Evolutionary conservation across 225 moss, liverwort and hornwort genomes (phyloP), one percentile per base, ranked within the genome.

Genomic region (Pseudoscleropodium purum): DNA sequence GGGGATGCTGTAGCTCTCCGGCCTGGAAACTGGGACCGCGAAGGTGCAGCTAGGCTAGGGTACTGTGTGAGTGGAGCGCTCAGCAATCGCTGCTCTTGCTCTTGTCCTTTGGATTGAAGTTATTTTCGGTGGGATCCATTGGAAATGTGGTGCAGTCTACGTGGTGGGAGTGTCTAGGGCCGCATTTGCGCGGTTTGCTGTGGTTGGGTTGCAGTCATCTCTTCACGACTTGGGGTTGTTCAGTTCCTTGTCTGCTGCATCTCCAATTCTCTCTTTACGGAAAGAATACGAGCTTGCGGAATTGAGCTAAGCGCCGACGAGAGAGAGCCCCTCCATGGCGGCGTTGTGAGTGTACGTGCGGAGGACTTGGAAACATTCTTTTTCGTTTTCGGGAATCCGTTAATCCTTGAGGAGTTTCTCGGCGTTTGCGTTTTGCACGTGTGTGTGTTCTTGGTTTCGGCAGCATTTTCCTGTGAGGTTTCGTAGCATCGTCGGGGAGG

Each of bases 1-100:
- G 88, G 75, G 76, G n/a, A 72, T 17, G 37, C 87, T 91, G 86
- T 83, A 83, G 89, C 89, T 75, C 89, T 80, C 75, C 51, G 70
- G 82, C 24, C 15, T 66, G 34, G 61, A 18, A 68, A 70, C 63
- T 56, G n/a, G 83, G 36, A 81, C 87, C 76, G 24, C 61, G 83
- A 72, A 43, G 69, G 84, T 52, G 84, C 52, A 67, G 83, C 24
- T 65, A 51, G 67, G 56, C 84, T 82, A 34, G 63, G 81, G 60
- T 27, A 81, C 91, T 65, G 74, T 59, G 56, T 33, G 27, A 39
- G 41, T 41, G 37, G 41, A 78, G 27, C 65, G 68, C 64, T 82
- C 25, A 85, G 85, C 21, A 70, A 41, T 74, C 25, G 23, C 34
- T 25, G 85, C 30, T 78, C 41, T 60, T 41, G 57, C 72, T 67